A percentile compares a stretch with the other conserved stretches of the same genome.
These are phyloP conservation scores for Amanita jacksonii DNA, from an alignment of 768 basidiomycete genomes.

Conservation along the genomic window DNA sequence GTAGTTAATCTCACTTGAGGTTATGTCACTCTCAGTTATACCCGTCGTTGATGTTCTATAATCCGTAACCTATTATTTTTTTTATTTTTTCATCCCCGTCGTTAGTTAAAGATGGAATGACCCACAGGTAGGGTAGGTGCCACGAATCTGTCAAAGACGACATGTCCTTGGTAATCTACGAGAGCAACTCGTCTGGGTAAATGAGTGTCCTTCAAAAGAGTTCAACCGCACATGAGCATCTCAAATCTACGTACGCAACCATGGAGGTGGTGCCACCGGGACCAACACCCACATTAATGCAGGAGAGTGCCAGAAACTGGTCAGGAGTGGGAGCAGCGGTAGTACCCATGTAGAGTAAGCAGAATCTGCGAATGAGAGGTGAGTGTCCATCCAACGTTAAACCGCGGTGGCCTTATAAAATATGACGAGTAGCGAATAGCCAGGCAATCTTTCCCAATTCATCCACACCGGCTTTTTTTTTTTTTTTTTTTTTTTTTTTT, in stretches of 20 bases:
- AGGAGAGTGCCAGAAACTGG: constrained; percentile 51
- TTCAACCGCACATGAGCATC: too few relatives aligned
- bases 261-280: constrained; percentile 75
- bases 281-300: constrained; percentile 67
- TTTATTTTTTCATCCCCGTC: too few relatives aligned
- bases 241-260: constrained; percentile 54
- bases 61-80: constrained; percentile 49
- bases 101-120: constrained; percentile 1
- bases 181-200: constrained; percentile 35
- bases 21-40: constrained; percentile 31
- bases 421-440: background rate
- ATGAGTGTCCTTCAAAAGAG: too few relatives aligned
- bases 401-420: constrained; percentile 1
- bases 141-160: constrained; percentile 57
- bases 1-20: constrained; percentile 24
- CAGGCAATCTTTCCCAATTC: constrained; percentile 6
- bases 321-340: constrained; percentile 28
- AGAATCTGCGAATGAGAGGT: constrained; percentile 3
- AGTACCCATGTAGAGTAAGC: constrained; percentile 19
- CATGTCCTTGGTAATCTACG: constrained; percentile 48
- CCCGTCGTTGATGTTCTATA: constrained; percentile 61
- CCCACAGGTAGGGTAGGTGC: constrained; percentile 44
- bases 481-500: too few relatives aligned
- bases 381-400: background rate
- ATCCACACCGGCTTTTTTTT: constrained; percentile 2